A percentile compares a stretch with the other conserved stretches of the same genome.
phyloP scores from a whole-genome alignment of 2,329 filamentous ascomycete species.

The Aspergillus costaricaensis region DNA sequence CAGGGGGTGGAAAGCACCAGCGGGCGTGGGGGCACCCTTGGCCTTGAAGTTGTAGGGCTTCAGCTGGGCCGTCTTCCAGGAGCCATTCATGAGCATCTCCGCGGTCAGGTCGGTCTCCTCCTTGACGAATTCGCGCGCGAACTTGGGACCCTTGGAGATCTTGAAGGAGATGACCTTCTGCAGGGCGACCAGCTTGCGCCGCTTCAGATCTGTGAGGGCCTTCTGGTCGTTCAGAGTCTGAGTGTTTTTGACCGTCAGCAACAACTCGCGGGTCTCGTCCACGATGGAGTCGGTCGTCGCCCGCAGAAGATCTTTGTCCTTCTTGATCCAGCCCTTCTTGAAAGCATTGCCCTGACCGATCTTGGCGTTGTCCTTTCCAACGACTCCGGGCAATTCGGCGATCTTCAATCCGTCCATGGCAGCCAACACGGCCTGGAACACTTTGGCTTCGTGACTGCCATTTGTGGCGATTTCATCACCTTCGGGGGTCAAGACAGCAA shows the following conservation, averaged over 20 bases:
- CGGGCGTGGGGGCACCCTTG: constrained; percentile 54
- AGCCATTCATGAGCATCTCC: constrained; percentile 82
- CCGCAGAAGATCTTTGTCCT: constrained; percentile 59
- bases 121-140: constrained; percentile 81
- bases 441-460: constrained; percentile 79
- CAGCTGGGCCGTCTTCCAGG: constrained; percentile 91
- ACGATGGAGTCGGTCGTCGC: constrained; percentile 69
- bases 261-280: constrained; percentile 75
- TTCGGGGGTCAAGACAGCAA: constrained; percentile 73
- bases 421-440: constrained; percentile 72
- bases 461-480: constrained; percentile 70
- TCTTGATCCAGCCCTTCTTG: constrained; percentile 70
- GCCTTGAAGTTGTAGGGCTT: constrained; percentile 81
- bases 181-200: constrained; percentile 83
- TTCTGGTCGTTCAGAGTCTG: constrained; percentile 72
- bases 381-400: constrained; percentile 60
- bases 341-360: constrained; percentile 95
- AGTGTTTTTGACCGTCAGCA: constrained; percentile 71
- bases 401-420: constrained; percentile 81
- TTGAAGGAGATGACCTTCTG: constrained; percentile 85
- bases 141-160: constrained; percentile 82
- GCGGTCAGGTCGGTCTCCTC: constrained; percentile 94
- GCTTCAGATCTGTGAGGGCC: constrained; percentile 77
- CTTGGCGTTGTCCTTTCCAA: constrained; percentile 52
- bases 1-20: constrained; percentile 59